These are phyloP conservation scores for Phoenix dactylifera DNA, from an alignment of 176 grass and related monocot species.

Conservation along the genomic window DNA sequence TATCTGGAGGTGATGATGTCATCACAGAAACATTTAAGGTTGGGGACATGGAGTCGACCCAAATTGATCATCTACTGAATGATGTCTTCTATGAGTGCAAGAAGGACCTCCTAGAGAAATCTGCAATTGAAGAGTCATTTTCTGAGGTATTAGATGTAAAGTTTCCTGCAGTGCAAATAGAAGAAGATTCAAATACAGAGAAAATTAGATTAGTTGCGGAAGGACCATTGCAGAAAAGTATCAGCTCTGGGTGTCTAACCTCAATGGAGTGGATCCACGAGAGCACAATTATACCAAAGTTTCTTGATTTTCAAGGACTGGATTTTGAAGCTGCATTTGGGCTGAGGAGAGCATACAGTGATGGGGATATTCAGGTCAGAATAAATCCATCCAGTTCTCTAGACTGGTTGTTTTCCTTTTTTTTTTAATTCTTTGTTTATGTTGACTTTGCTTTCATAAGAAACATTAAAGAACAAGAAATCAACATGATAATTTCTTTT, in stretches of 20 bases:
- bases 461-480: too few species aligned
- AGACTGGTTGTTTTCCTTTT: too few species aligned
- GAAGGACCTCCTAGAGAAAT: conserved; percentile 34
- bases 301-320: conserved; percentile 72
- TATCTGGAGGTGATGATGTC: conserved; percentile 35
- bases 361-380: conserved; percentile 93
- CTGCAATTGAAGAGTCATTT: too few species aligned
- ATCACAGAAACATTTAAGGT: conserved; percentile 44
- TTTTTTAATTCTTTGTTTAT: too few species aligned
- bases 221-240: conserved; percentile 76
- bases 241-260: conserved; percentile 77
- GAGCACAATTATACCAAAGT: conserved; percentile 48
- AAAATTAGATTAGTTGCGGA: conserved; percentile 32
- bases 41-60: conserved; percentile 34
- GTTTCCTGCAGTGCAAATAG: conserved; percentile 63
- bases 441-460: too few species aligned
- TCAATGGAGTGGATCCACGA: conserved; percentile 56
- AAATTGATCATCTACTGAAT: conserved; percentile 52
- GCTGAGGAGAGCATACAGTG: conserved; percentile 79
- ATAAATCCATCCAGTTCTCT: background rate
- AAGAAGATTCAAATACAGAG: conserved; percentile 35
- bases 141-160: conserved; percentile 38
- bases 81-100: conserved; percentile 70
- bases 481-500: too few species aligned
- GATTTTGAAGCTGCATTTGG: conserved; percentile 82